Evolutionary conservation across 768 basidiomycete genomes (phyloP), one percentile per base, ranked within the genome.

Genomic region (Crucibulum laeve): DNA sequence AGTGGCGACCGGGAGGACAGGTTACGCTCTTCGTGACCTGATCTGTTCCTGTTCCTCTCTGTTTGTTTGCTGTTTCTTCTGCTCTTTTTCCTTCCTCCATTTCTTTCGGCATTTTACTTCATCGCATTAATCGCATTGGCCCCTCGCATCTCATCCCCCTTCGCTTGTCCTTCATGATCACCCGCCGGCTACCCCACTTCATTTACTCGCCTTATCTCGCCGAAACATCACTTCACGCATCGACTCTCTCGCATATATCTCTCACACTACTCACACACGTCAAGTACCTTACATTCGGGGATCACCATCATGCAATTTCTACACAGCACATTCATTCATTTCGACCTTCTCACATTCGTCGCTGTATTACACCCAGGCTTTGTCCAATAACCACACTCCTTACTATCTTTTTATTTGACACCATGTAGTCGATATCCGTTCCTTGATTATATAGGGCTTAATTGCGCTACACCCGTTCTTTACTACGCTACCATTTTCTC

Each of bases 11-110:
- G 23, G 84, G 84, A n/a, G 80, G 80, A 48, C 88, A 88, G 64
- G 86, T 91, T 45, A 85, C 81, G 14, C 74, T 91, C 38, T 88
- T 80, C 63, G 88, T 91, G 56, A 83, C 79, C 60, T 90, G 70
- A 80, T 38, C 17, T 18, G 25, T 44, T 35, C 46, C 36, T 44
- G 43, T 32, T 34, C 18, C 46, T 42, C 49, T 32, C 36, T 35
- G 14, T 44, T 42, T 43, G 14, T 40, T 40, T 43, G 43, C 47
- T 23, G 7, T 34, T 44, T 44, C 42, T 43, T 33, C 42, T 33
- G 17, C 23, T 49, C 39, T 17, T 42, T 42, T 43, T 22, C 26
- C 46, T 34, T 39, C 43, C 33, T 25, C 42, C 30, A 15, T 30
- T 43, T 42, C 10, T 30, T 15, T 28, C 40, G 24, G 26, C 28